Base-by-base conservation (phyloP, 192 early-diverging fungal species). In the Chytriomyces sp. region DNA sequence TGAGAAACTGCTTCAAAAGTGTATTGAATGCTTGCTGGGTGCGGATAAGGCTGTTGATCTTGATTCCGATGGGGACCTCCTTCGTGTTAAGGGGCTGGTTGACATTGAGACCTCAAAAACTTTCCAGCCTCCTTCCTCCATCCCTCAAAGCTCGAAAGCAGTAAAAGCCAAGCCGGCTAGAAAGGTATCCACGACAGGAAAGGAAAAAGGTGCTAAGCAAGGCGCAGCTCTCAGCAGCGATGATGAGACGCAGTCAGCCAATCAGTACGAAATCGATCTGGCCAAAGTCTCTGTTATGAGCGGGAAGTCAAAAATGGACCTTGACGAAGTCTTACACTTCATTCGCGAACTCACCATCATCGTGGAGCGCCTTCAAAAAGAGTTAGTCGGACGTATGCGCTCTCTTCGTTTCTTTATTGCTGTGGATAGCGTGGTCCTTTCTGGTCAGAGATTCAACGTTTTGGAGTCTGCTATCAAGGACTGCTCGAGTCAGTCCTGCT, bases 361-460 rank as follows among this genome's bases (percentile, higher is more conserved):
- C 12, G 74, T 76, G 19, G 75, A 77, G 8, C 52, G 67, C 25
- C 33, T 73, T 19, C 52, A 64, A 14, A 75, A 75, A 33, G 81
- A 83, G 59, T 55, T 83, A 22, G 53, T 70, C 5, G 77, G 77
- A 31, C 75, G 81, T 8, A 61, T 77, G n/a, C 75, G 81, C 4
- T 83, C 81, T 7, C 61, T 83, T 4, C 72, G 81, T 8, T 83
- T 80, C 65, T 76, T 83, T 55, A 41, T 34, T 5, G 39, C 54
- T 41, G 76, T 83, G 8, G 74, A 77, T 22, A 67, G 37, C 6
- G 59, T 70, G 39, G 68, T 70, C 19, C 68, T 70, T 4, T 70
- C 68, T n/a, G 68, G 59, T 10, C 19, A 32, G 36, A 33, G 57
- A 38, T 59, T 40, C 25, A 57, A 70, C 5, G 38, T 70, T 31